Evolutionary conservation across 2,329 filamentous ascomycete species (phyloP), one percentile per base, ranked within the genome.

Genomic region (Fusarium praegraminearum): DNA sequence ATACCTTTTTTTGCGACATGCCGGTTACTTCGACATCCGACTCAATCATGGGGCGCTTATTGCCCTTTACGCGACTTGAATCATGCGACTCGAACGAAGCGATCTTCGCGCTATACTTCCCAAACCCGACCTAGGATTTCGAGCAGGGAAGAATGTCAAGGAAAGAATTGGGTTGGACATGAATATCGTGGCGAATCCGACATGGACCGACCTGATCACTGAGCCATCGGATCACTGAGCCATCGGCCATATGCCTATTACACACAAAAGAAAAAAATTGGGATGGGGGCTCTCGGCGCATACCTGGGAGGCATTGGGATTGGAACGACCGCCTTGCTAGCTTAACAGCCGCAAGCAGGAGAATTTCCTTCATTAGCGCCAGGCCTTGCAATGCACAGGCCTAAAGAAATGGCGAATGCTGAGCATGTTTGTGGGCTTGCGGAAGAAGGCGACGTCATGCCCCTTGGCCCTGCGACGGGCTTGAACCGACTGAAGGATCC

Each of bases 1-100:
- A n/a, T 40, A 28, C 49, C 59, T 65, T 53, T 53, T 69, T 69
- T 59, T 58, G 53, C 56, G 57, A 59, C 57, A 62, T 52, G 60
- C 55, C 47, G 22, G 44, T 50, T 60, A 60, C 44, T 30, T 51
- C 44, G 60, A 33, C 41, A 49, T 47, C 26, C 49, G 10, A 52
- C 26, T 30, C 33, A n/a, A 24, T 11, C 30, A 4, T 28, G 41
- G 44, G 41, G 38, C 46, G 32, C 4, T 40, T 24, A 44, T 15
- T 26, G 26, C 13, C 20, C 26, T 26, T 57, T 45, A 41, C 57
- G 57, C 47, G 46, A 28, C 22, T 44, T 38, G 4, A n/a, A 41
- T 26, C 43, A 30, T 30, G 33, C 56, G 49, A 30, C 43, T 28
- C 53, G 41, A 62, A 22, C 49, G 33, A 24, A 32, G 28, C 40